Evolutionary conservation across 495 filamentous ascomycete species (phyloP), one percentile per base, ranked within the genome.

Genomic region (Cercophora scortea): DNA sequence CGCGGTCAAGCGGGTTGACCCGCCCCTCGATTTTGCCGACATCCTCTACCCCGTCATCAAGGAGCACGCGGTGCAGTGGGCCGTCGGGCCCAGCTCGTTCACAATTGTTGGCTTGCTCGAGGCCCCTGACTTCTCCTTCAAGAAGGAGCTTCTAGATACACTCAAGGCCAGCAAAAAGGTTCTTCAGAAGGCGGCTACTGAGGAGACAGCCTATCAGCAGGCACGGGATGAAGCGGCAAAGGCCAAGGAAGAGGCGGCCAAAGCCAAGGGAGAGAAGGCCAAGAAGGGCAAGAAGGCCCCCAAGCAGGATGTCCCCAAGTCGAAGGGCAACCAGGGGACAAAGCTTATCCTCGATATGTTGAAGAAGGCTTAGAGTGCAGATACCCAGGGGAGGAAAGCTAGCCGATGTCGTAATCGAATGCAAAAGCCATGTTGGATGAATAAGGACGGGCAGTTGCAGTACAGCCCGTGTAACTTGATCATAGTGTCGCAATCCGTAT

Each of bases 71-170:
- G 60, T 90, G 58, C 67, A 81, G n/a, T 98, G 93, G 93, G 94
- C 94, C 1, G 88, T 81, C 0, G 86, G 92, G 2, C 75, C 80
- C 1, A 87, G 88, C 49, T 83, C 82, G 1, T 97, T 95, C 58
- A 85, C 95, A 11, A 76, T 95, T 12, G 74, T 96, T 17, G 85
- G 78, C 1, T 67, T 98, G 46, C 57, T 90, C 12, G 94, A 97
- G 69, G 80, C 86, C 2, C 79, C 85, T 4, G 86, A 86, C 46
- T 96, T 95, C 60, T 71, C 74, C 18, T 73, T 80, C 57, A 81
- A 79, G 64, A 71, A 71, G 13, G 84, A 87, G 50, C 66, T 95
- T 34, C 59, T 84, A 52, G 78, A 83, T 62, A 76, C 70, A 4
- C 69, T 95, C 53, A 82, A 80, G 65, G 79, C 82, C 64, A 69